phyloP scores from a whole-genome alignment of 805 yeast genomes.

The Wickerhamomyces sydowiorum region DNA sequence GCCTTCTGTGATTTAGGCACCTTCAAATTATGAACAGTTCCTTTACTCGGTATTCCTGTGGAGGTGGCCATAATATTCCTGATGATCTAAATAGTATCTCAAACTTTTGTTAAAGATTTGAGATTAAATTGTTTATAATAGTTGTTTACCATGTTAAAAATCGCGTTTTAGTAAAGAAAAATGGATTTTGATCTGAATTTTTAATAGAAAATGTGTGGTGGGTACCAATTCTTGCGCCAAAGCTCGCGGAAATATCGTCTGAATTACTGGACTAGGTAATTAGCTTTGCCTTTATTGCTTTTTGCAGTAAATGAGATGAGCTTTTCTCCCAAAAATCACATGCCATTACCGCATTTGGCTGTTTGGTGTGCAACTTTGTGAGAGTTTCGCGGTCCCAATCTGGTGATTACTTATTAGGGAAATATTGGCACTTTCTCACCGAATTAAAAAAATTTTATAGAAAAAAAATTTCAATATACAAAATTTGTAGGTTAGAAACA shows the following conservation, averaged over 20 bases:
- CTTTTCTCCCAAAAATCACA: not conserved
- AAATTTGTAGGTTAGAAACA: not conserved
- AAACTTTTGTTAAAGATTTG: not conserved
- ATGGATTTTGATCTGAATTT: not conserved
- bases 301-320: not conserved
- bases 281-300: not conserved
- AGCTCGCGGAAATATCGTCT: not conserved
- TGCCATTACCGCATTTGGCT: not conserved
- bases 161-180: not conserved
- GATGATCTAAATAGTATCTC: too few relatives aligned
- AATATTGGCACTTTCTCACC: not conserved
- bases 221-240: not conserved
- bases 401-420: not conserved
- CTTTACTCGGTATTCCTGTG: slow-evolving; percentile 1
- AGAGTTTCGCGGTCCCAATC: not conserved
- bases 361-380: slow-evolving; percentile 1
- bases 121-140: not conserved
- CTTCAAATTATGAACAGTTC: not conserved
- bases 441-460: slow-evolving; percentile 1
- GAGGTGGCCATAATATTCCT: not conserved
- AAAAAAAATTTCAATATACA: slow-evolving; percentile 1
- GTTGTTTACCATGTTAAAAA: not conserved
- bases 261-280: not conserved
- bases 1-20: not conserved
- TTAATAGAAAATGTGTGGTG: not conserved